phyloP scores from a whole-genome alignment of 176 grass and related monocot species.

The Eremochloa ophiuroides region DNA sequence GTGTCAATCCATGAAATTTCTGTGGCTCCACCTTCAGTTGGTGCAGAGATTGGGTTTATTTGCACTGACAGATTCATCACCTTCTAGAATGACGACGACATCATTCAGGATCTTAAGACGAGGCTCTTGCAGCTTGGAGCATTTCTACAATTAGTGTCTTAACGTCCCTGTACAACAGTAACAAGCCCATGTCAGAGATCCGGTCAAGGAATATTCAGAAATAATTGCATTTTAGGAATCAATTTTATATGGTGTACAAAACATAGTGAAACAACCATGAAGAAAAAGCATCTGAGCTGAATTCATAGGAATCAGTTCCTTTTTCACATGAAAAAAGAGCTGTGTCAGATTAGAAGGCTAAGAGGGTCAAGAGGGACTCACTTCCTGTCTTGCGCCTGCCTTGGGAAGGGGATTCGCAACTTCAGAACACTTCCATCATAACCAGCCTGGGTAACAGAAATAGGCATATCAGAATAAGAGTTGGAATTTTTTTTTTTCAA shows the following conservation, averaged over 20 bases:
- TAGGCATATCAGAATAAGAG: background rate
- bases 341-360: background rate
- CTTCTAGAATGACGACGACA: background rate
- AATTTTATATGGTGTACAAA: background rate
- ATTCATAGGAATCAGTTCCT: no score
- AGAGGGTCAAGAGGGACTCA: slow-evolving; percentile 15
- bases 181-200: background rate
- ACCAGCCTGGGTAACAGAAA: slow-evolving; percentile 57
- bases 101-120: slow-evolving; percentile 31
- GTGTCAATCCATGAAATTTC: background rate
- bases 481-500: background rate
- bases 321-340: background rate
- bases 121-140: slow-evolving; percentile 75
- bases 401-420: slow-evolving; percentile 85
- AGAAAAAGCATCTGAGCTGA: background rate
- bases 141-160: slow-evolving; percentile 95
- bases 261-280: background rate
- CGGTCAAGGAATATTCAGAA: background rate
- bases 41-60: background rate
- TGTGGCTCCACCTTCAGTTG: background rate
- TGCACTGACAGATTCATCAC: slow-evolving; percentile 7
- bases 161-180: slow-evolving; percentile 62
- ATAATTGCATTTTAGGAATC: background rate
- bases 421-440: slow-evolving; percentile 72
- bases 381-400: slow-evolving; percentile 85